Base-by-base conservation (phyloP, 1,284 basidiomycete genomes). In the Coniophora puteana region DNA sequence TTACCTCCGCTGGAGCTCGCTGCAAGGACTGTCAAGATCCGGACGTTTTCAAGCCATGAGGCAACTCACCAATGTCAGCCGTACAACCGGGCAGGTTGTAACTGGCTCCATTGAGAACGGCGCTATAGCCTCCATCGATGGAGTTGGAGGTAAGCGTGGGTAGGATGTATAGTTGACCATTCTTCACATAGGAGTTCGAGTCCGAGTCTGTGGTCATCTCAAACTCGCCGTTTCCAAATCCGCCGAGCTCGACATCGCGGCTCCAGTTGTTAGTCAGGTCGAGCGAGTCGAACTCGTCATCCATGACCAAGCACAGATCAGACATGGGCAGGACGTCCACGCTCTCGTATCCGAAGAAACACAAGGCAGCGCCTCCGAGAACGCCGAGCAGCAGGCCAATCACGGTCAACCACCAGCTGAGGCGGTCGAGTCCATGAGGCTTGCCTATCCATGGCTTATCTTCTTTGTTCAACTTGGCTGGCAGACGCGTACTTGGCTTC, bases 151-250 rank as follows among this genome's bases (percentile, higher is more conserved):
- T 90, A 47, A 92, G 72, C 3, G 89, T 91, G 12, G 89, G 89
- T 41, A 86, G 77, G 61, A 92, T 78, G 69, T 88, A 89, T 26
- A 92, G 74, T 42, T 76, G 65, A 4, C 80, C 80, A 57, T 89
- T 71, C 42, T 76, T 59, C 43, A 88, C 66, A 65, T 78, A 91
- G 8, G 76, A 74, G 62, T 91, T 91, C 59, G 80, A 76, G 21
- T 58, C 50, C 7, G 72, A 74, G 24, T 67, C 63, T 2, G 87
- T 89, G 3, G 83, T 80, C 84, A 88, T 89, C 55, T 88, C 76
- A 61, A 92, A 92, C 61, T 89, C 77, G 51, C 81, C 79, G 56
- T 87, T 89, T 20, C 79, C 85, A 53, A 79, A 90, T 0, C 89
- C 89, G 42, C 84, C 80, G 50, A 89, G 71, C 53, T 81, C 75